Conservation (phyloP, 331 rosid species). For the Quercus lobata region DNA sequence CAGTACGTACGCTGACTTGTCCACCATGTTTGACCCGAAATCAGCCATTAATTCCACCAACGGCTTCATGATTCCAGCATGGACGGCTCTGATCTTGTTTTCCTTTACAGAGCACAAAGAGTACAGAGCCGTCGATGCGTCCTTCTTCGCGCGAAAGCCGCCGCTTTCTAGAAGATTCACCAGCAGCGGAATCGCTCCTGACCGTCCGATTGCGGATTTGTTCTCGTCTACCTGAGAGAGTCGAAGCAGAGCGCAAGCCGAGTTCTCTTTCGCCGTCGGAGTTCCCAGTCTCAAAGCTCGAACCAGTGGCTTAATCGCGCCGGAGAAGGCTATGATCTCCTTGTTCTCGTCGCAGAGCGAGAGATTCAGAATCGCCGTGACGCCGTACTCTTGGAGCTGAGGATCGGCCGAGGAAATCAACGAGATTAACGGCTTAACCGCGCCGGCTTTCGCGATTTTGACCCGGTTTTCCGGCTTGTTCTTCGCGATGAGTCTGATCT, state of each 20-base stretch:
- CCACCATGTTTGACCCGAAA: conserved; percentile 90
- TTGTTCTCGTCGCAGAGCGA: conserved; percentile 93
- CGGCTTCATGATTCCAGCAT: conserved; percentile 86
- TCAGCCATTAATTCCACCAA: conserved; percentile 95
- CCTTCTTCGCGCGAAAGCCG: conserved; percentile 79
- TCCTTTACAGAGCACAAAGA: conserved; percentile 74
- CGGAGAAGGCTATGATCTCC: conserved; percentile 57
- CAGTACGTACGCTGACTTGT: conserved; percentile 81
- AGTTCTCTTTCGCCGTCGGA: conserved; percentile 80
- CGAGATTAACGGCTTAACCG: conserved; percentile 67
- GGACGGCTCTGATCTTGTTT: conserved; percentile 75
- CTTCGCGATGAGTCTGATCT: conserved; percentile 86
- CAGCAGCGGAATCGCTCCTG: conserved; percentile 78
- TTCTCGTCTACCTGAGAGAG: conserved; percentile 74
- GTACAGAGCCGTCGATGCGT: conserved; percentile 89
- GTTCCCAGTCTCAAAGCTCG: conserved; percentile 61
- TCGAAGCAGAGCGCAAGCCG: conserved; percentile 86
- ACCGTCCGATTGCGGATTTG: conserved; percentile 76
- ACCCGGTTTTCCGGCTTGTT: conserved; percentile 78
- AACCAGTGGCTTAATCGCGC: conserved; percentile 79
- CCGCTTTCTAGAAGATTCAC: conserved; percentile 73
- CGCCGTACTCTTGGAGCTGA: conserved; percentile 91
- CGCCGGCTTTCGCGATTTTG: conserved; percentile 72
- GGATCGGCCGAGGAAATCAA: conserved; percentile 59
- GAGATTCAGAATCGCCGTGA: conserved; percentile 83